phyloP scores from a whole-genome alignment of 352 stramenopile genomes.

The Peronospora destructor region DNA sequence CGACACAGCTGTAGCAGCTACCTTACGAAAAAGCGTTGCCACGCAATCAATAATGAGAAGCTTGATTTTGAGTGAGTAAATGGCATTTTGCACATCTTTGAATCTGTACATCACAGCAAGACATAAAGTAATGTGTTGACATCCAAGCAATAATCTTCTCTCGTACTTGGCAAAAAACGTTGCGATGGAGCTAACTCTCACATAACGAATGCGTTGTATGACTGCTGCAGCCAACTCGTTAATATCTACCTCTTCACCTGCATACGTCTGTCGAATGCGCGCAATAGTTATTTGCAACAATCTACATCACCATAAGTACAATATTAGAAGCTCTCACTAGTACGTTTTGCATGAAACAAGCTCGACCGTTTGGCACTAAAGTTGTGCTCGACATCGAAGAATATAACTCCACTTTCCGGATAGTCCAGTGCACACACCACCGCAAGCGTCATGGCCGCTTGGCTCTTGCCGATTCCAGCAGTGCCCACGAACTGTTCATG shows the following conservation, averaged over 20 bases:
- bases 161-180: slow-evolving; percentile 42
- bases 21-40: slow-evolving; percentile 52
- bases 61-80: slow-evolving; percentile 43
- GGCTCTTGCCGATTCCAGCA: slow-evolving; percentile 70
- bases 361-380: slow-evolving; percentile 65
- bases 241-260: slow-evolving; percentile 13
- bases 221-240: slow-evolving; percentile 24
- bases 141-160: neutral
- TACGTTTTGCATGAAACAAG: neutral
- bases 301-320: slow-evolving; percentile 16
- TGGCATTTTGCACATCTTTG: slow-evolving; percentile 42
- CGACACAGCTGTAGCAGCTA: slow-evolving; percentile 11
- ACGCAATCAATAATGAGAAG: slow-evolving; percentile 75
- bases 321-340: neutral
- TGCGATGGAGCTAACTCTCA: slow-evolving; percentile 35
- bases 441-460: slow-evolving; percentile 67
- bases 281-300: slow-evolving; percentile 42
- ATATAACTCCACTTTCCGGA: slow-evolving; percentile 45
- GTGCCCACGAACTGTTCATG: slow-evolving; percentile 50
- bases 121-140: neutral
- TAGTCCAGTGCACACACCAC: slow-evolving; percentile 66
- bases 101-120: slow-evolving; percentile 29
- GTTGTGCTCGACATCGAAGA: slow-evolving; percentile 65
- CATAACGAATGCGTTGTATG: slow-evolving; percentile 38
- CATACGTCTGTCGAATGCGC: slow-evolving; percentile 23